A percentile compares a stretch with the other conserved stretches of the same genome.
These are phyloP conservation scores for Elaeis guineensis DNA, from an alignment of 176 grass and related monocot genomes.

Conservation along the genomic window DNA sequence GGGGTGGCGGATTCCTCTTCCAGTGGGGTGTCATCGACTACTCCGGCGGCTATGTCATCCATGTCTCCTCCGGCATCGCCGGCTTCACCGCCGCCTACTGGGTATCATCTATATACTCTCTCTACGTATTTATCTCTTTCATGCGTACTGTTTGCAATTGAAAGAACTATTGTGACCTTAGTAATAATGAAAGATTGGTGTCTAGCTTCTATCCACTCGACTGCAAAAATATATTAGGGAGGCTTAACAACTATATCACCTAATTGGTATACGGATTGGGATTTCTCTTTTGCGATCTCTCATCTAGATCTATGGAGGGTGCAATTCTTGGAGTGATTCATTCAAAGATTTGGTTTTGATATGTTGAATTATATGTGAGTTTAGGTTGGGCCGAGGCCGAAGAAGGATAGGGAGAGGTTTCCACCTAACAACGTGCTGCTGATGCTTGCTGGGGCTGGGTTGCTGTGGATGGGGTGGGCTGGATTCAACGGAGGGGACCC, in stretches of 20 bases:
- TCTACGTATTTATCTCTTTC: too few relatives aligned
- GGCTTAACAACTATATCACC: too few relatives aligned
- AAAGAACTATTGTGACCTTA: too few relatives aligned
- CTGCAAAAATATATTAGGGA: too few relatives aligned
- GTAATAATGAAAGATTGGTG: too few relatives aligned
- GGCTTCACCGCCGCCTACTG: constrained; percentile 18
- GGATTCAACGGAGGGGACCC: constrained; percentile 18
- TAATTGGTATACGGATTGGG: too few relatives aligned
- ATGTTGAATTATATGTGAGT: not conserved
- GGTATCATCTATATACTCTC: not conserved
- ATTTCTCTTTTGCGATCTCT: too few relatives aligned
- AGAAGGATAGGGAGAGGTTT: constrained; percentile 9
- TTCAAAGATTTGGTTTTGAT: too few relatives aligned
- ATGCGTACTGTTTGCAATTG: too few relatives aligned
- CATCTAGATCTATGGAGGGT: too few relatives aligned
- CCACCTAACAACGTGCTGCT: constrained; percentile 15
- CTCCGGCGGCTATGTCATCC: constrained; percentile 22
- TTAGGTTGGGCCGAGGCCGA: constrained; percentile 8
- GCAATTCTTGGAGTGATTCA: too few relatives aligned
- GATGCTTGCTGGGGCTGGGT: constrained; percentile 4
- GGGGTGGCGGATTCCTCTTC: constrained; percentile 18
- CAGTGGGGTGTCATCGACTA: constrained; percentile 25
- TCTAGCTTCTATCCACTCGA: too few relatives aligned
- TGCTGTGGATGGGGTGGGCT: constrained; percentile 16
- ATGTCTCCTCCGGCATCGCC: constrained; percentile 18